Evolutionary conservation across 1,139 yeast genomes (phyloP).

Genomic region (Insectozyma bohioensis): DNA sequence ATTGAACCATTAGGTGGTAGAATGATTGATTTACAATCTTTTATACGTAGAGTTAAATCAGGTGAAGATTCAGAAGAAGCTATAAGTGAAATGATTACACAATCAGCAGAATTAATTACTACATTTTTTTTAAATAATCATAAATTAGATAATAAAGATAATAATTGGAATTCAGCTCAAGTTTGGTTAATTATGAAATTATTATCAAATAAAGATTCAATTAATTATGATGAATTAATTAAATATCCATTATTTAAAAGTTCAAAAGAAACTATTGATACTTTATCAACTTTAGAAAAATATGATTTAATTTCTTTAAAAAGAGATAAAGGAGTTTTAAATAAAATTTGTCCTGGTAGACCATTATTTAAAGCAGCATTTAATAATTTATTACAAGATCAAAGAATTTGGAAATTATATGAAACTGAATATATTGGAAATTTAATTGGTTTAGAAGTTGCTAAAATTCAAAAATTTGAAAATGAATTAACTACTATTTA

Average conservation of each 20-base stretch:
- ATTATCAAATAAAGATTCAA: conserved; percentile 48
- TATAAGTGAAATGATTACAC: conserved; percentile 72
- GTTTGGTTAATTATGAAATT: conserved; percentile 82
- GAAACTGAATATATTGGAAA: conserved; percentile 61
- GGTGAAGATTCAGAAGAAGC: conserved; percentile 86
- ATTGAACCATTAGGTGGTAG: conserved; percentile 88
- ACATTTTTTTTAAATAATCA: conserved; percentile 66
- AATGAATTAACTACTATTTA: conserved; percentile 62
- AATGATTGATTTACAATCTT: conserved; percentile 89
- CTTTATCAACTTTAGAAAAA: conserved; percentile 72
- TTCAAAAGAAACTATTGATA: conserved; percentile 45
- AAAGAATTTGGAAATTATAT: conserved; percentile 55
- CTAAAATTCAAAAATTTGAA: conserved; percentile 64
- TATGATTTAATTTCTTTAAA: conserved; percentile 69
- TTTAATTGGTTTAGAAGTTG: conserved; percentile 59
- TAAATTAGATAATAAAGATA: conserved; percentile 22
- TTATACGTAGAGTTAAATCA: conserved; percentile 79
- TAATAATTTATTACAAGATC: conserved; percentile 57
- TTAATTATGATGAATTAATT: conserved; percentile 53
- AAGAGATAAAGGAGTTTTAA: conserved; percentile 73
- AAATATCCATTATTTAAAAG: conserved; percentile 66
- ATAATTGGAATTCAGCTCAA: conserved; percentile 72
- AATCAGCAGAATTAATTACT: conserved; percentile 84
- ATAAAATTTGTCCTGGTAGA: conserved; percentile 70
- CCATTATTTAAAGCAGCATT: conserved; percentile 88